phyloP scores from a whole-genome alignment of 2,329 filamentous ascomycete species.

The Tympanopsis confertula region DNA sequence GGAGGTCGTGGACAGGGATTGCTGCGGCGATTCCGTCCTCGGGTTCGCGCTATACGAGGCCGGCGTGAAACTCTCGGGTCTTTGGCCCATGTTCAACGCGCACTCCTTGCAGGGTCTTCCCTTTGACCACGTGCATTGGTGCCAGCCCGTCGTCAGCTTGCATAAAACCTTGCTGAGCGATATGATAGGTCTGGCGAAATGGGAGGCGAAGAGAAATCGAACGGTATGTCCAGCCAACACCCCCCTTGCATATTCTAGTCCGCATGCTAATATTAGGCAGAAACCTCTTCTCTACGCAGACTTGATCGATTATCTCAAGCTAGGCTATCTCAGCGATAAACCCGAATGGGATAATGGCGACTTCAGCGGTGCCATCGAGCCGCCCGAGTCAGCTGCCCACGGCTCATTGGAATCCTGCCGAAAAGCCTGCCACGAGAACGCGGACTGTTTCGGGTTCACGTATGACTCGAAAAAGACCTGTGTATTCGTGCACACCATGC shows the following conservation, averaged over 20 bases:
- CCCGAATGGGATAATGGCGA: conserved; percentile 20
- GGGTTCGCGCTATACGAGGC: conserved; percentile 32
- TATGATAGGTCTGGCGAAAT: conserved; percentile 35
- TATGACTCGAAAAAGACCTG: conserved; percentile 10
- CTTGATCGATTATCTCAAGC: conserved; percentile 14
- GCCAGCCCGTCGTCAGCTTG: conserved; percentile 34
- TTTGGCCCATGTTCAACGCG: conserved; percentile 36
- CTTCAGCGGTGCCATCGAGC: conserved; percentile 16
- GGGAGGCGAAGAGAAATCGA: conserved; percentile 15
- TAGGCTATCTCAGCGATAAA: conserved; percentile 9
- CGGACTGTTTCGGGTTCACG: conserved; percentile 13
- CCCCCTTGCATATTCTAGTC: background rate
- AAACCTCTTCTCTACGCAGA: conserved; percentile 8
- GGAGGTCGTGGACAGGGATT: conserved; percentile 29
- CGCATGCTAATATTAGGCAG: background rate
- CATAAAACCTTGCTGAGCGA: conserved; percentile 33
- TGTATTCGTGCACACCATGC: conserved; percentile 2
- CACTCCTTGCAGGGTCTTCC: conserved; percentile 36
- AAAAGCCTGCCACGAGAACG: conserved; percentile 10
- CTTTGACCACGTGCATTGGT: conserved; percentile 33
- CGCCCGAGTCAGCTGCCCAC: conserved; percentile 13
- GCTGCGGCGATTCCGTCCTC: conserved; percentile 38
- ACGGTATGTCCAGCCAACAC: background rate
- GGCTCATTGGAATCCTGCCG: conserved; percentile 15
- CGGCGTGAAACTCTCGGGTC: conserved; percentile 29